Percentiles rank a stretch among this genome's conserved stretches.
phyloP scores from a whole-genome alignment of 768 basidiomycete genomes.

The Lyophyllum decastes region DNA sequence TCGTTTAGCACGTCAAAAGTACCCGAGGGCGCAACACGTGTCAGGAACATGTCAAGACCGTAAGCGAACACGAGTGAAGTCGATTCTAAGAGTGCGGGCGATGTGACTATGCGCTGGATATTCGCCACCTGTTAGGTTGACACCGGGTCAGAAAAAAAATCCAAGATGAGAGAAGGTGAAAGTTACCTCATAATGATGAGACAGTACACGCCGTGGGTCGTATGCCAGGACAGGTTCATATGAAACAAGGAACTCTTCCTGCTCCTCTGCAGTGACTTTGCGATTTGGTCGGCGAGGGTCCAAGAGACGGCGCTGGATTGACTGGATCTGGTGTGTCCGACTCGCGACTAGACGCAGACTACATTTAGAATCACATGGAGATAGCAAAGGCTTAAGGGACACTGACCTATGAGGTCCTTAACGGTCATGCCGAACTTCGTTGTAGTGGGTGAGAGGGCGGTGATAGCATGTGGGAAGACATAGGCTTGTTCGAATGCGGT shows the following conservation, averaged over 20 bases:
- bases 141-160: neutral
- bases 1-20: conserved; percentile 93
- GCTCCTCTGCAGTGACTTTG: conserved; percentile 75
- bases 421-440: conserved; percentile 88
- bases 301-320: conserved; percentile 70
- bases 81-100: conserved; percentile 87
- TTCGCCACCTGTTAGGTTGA: conserved; percentile 56
- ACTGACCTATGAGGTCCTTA: conserved; percentile 84
- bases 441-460: conserved; percentile 70
- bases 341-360: conserved; percentile 67
- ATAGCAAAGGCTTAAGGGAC: neutral
- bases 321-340: conserved; percentile 69
- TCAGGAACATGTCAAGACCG: conserved; percentile 89
- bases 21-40: conserved; percentile 80
- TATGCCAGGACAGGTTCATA: conserved; percentile 82
- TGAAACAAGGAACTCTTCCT: conserved; percentile 82
- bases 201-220: conserved; percentile 59
- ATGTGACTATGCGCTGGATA: conserved; percentile 67
- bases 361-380: neutral
- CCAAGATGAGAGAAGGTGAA: neutral
- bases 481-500: conserved; percentile 70
- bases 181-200: conserved; percentile 47
- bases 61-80: conserved; percentile 86
- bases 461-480: conserved; percentile 67
- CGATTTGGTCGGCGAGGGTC: conserved; percentile 81